These are phyloP conservation scores for Trametes elegans DNA, from an alignment of 768 basidiomycete species.

Conservation along the genomic window DNA sequence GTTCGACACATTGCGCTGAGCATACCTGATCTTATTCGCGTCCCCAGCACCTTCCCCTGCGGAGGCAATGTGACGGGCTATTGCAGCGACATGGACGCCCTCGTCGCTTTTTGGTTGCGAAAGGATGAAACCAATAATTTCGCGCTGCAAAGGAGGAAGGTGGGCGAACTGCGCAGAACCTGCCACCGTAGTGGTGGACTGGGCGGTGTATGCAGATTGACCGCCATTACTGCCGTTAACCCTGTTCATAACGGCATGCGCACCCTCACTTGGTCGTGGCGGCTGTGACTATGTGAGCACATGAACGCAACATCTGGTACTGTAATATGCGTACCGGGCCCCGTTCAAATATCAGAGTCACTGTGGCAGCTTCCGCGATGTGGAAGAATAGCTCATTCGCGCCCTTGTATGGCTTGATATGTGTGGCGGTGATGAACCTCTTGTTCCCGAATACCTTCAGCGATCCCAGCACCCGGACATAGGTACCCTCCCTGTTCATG, in stretches of 20 bases:
- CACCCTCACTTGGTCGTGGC: slow-evolving; percentile 23
- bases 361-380: slow-evolving; percentile 68
- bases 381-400: slow-evolving; percentile 83
- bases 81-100: slow-evolving; percentile 72
- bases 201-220: slow-evolving; percentile 35
- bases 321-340: slow-evolving; percentile 51
- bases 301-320: background rate
- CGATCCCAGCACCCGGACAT: slow-evolving; percentile 77
- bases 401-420: slow-evolving; percentile 68
- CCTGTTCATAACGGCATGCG: slow-evolving; percentile 2
- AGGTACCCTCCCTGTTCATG: slow-evolving; percentile 72
- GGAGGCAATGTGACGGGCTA: slow-evolving; percentile 54
- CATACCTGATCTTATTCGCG: slow-evolving; percentile 63
- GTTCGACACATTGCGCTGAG: background rate
- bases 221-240: slow-evolving; percentile 3
- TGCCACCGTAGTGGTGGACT: slow-evolving; percentile 15
- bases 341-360: slow-evolving; percentile 61
- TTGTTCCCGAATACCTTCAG: slow-evolving; percentile 82
- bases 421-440: slow-evolving; percentile 75
- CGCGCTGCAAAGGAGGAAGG: slow-evolving; percentile 56
- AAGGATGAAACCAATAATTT: slow-evolving; percentile 66
- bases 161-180: slow-evolving; percentile 48
- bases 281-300: slow-evolving; percentile 2
- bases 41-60: slow-evolving; percentile 37
- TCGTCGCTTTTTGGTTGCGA: slow-evolving; percentile 47